These are phyloP conservation scores for Pseudogymnoascus sp. DNA, from an alignment of 2,329 filamentous ascomycete genomes.

Conservation along the genomic window DNA sequence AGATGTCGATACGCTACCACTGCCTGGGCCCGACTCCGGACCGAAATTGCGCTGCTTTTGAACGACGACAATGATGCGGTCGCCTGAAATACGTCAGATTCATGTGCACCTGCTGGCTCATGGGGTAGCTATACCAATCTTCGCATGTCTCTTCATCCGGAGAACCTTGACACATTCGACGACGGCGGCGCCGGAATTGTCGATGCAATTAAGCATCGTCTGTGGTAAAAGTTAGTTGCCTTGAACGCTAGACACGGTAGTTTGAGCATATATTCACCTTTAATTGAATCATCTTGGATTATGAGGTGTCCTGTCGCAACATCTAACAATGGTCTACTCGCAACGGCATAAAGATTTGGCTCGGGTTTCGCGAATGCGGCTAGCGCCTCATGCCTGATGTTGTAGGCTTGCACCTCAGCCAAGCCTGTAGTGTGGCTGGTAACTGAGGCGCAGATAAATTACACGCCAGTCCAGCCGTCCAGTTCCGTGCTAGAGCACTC, in stretches of 20 bases:
- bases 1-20: slow-evolving; percentile 59
- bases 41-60: slow-evolving; percentile 85
- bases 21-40: slow-evolving; percentile 59
- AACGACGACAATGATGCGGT: slow-evolving; percentile 94
- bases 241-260: background rate
- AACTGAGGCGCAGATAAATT: slow-evolving; percentile 1
- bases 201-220: slow-evolving; percentile 99
- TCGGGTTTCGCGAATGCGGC: slow-evolving; percentile 1
- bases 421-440: background rate
- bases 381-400: background rate
- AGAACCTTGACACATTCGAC: slow-evolving; percentile 94
- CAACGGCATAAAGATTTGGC: slow-evolving; percentile 1
- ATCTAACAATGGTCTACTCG: background rate
- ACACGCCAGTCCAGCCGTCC: background rate
- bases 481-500: background rate
- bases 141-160: slow-evolving; percentile 79
- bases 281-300: slow-evolving; percentile 77
- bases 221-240: slow-evolving; percentile 31
- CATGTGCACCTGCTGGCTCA: background rate
- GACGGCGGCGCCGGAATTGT: slow-evolving; percentile 92
- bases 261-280: slow-evolving; percentile 47
- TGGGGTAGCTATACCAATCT: slow-evolving; percentile 60
- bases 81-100: slow-evolving; percentile 50
- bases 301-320: slow-evolving; percentile 1
- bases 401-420: background rate